These are phyloP conservation scores for Colletotrichum cordylinicola DNA, from an alignment of 2,329 filamentous ascomycete species.

Conservation along the genomic window DNA sequence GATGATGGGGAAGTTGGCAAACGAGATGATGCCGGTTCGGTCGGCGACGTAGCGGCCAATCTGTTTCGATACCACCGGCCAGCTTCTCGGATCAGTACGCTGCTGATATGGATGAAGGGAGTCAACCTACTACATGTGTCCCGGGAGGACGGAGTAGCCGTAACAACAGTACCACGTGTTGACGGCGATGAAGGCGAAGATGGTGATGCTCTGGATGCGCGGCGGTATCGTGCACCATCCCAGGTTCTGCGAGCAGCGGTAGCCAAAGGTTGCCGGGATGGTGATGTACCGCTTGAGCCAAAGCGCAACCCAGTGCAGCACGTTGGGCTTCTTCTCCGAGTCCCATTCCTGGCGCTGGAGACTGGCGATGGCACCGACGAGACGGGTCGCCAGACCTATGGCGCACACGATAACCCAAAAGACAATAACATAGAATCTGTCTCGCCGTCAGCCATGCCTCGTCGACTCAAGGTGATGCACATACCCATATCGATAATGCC, in stretches of 20 bases:
- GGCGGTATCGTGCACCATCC: slow-evolving; percentile 52
- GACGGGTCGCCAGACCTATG: slow-evolving; percentile 39
- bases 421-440: slow-evolving; percentile 37
- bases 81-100: slow-evolving; percentile 30
- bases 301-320: neutral
- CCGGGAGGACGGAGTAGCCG: slow-evolving; percentile 41
- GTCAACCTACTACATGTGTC: slow-evolving; percentile 44
- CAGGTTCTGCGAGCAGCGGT: slow-evolving; percentile 46
- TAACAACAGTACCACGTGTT: slow-evolving; percentile 41
- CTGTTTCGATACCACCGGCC: slow-evolving; percentile 36
- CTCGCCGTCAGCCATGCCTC: neutral
- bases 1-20: slow-evolving; percentile 67
- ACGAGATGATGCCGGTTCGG: slow-evolving; percentile 67
- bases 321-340: slow-evolving; percentile 2
- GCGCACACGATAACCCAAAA: slow-evolving; percentile 47
- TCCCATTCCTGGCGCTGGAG: slow-evolving; percentile 6
- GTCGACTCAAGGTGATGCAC: neutral
- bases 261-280: slow-evolving; percentile 49
- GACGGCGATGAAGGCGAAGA: slow-evolving; percentile 40
- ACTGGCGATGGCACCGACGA: slow-evolving; percentile 17
- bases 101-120: neutral
- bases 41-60: slow-evolving; percentile 63
- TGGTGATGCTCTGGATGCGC: slow-evolving; percentile 45
- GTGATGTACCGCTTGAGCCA: slow-evolving; percentile 40
- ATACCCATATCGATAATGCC: slow-evolving; percentile 45